Conservation (phyloP, 164 flowering plant species). For the Stephania japonica region DNA sequence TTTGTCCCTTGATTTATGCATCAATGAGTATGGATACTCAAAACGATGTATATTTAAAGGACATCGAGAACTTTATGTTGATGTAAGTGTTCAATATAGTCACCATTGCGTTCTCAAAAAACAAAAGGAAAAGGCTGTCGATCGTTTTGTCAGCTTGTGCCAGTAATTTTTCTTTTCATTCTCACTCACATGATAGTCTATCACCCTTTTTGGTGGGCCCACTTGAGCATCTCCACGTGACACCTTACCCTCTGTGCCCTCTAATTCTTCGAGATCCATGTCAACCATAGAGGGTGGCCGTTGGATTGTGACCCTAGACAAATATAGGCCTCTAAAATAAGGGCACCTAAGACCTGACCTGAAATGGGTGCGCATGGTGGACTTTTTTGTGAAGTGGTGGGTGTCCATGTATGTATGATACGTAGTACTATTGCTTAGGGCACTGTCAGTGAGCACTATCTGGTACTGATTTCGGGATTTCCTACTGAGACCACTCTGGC, state of each 20-base stretch:
- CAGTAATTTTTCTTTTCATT: constrained; percentile 31
- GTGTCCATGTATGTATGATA: not conserved
- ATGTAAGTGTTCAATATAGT: no score
- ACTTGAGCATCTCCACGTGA: constrained; percentile 6
- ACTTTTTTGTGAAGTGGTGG: no score
- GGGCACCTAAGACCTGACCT: not conserved
- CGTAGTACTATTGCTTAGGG: not conserved
- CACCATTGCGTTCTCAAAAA: no score
- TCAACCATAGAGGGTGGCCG: not conserved
- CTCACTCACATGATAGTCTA: constrained; percentile 10
- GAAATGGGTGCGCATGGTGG: not conserved
- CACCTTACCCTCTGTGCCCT: not conserved
- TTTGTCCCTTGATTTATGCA: no score
- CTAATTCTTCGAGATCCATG: not conserved
- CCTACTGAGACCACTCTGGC: no score
- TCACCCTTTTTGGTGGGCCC: not conserved
- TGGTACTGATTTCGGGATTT: no score
- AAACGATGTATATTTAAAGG: no score
- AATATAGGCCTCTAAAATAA: no score
- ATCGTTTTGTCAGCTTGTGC: constrained; percentile 31
- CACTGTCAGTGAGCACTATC: not conserved
- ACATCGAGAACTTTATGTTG: no score
- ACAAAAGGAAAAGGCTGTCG: constrained; percentile 20
- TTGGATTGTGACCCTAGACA: not conserved
- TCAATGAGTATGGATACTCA: no score